phyloP scores from a whole-genome alignment of 257 asterid genomes.

The Petunia secreta region DNA sequence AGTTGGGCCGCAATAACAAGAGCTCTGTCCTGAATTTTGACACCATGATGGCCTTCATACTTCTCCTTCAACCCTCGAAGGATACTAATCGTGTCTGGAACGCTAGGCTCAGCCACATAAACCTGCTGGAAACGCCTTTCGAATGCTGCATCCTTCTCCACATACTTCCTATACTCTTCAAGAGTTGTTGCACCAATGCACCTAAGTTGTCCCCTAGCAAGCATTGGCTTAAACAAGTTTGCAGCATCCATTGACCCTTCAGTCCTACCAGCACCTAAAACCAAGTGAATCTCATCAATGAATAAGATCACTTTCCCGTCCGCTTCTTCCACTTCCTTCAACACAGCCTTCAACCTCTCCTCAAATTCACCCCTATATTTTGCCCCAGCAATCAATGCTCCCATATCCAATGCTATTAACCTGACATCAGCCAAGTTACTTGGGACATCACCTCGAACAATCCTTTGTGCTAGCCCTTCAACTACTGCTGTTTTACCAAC shows the following conservation, averaged over 20 bases:
- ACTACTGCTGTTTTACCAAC: constrained; percentile 76
- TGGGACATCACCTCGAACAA: constrained; percentile 62
- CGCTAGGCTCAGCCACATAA: constrained; percentile 72
- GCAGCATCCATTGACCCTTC: constrained; percentile 86
- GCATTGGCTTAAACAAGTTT: constrained; percentile 77
- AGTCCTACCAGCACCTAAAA: constrained; percentile 70
- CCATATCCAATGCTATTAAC: constrained; percentile 77
- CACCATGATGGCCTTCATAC: constrained; percentile 85
- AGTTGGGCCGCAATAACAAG: constrained; percentile 69
- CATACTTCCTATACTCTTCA: constrained; percentile 70
- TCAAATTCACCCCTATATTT: constrained; percentile 82
- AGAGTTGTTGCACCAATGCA: constrained; percentile 75
- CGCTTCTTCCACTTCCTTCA: constrained; percentile 78
- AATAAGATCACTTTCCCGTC: constrained; percentile 72
- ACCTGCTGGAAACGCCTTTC: constrained; percentile 85
- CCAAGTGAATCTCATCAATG: constrained; percentile 69
- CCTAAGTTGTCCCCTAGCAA: constrained; percentile 70
- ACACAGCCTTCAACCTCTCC: constrained; percentile 66
- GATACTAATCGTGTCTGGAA: constrained; percentile 62
- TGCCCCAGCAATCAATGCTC: constrained; percentile 71
- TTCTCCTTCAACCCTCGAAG: constrained; percentile 74
- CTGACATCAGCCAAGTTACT: constrained; percentile 75
- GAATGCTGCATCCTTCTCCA: constrained; percentile 77
- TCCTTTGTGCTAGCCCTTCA: constrained; percentile 78
- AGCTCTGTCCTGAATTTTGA: constrained; percentile 71